Percentiles rank a stretch among this genome's conserved stretches.
These are phyloP conservation scores for Penstemon barbatus DNA, from an alignment of 257 asterid species.

Conservation along the genomic window DNA sequence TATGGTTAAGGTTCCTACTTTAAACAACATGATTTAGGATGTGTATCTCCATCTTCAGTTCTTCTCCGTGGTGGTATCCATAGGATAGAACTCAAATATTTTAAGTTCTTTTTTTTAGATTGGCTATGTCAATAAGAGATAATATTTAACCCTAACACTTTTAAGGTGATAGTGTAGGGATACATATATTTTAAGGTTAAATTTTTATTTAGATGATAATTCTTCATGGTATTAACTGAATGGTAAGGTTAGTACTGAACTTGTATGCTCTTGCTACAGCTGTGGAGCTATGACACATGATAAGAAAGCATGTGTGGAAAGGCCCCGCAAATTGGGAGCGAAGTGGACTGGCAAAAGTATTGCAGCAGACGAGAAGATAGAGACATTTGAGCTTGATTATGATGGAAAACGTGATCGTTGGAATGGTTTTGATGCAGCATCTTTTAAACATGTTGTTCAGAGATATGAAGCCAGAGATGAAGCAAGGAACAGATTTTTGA, in stretches of 20 bases:
- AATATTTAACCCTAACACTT: too few species aligned
- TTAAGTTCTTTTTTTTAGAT: too few species aligned
- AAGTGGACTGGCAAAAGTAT: constrained; percentile 70
- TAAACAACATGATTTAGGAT: too few species aligned
- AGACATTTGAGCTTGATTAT: constrained; percentile 86
- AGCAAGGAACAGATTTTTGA: constrained; percentile 79
- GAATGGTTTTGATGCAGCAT: constrained; percentile 94
- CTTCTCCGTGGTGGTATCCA: too few species aligned
- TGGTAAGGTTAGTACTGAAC: constrained; percentile 9
- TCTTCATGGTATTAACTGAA: background rate
- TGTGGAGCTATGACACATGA: constrained; percentile 90
- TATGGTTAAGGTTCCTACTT: too few species aligned
- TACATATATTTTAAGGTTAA: background rate
- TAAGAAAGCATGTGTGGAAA: constrained; percentile 74
- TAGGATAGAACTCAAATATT: too few species aligned
- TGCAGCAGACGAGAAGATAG: constrained; percentile 92
- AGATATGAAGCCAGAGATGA: constrained; percentile 95
- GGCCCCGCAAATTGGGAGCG: constrained; percentile 83
- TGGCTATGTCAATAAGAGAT: too few species aligned
- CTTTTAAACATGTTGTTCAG: constrained; percentile 66
- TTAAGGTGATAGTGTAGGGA: too few species aligned
- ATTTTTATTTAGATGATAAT: background rate
- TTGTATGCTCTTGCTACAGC: constrained; percentile 41
- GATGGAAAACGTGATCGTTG: constrained; percentile 97
- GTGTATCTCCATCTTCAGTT: too few species aligned